Percentiles rank a stretch among this genome's conserved stretches.
Evolutionary conservation across 1,284 basidiomycete genomes (phyloP).

Genomic region (Microbotryum silenes-acaulis): DNA sequence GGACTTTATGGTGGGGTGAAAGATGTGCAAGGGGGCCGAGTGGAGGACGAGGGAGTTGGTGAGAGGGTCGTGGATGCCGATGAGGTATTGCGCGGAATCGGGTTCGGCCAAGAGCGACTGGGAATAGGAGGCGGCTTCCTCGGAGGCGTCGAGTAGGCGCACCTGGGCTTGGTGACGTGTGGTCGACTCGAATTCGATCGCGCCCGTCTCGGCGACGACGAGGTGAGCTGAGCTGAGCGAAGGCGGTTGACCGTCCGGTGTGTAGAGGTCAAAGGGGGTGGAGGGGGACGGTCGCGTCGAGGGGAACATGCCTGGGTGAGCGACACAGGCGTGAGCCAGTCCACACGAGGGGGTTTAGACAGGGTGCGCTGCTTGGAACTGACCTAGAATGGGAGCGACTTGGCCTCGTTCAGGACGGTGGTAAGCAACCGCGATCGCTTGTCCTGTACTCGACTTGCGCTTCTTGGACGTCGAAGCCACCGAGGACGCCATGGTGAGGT

Average conservation of each 20-base stretch:
- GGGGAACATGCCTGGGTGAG: slow-evolving; percentile 17
- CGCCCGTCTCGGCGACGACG: slow-evolving; percentile 26
- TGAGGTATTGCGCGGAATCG: slow-evolving; percentile 37
- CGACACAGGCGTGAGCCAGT: too few species aligned
- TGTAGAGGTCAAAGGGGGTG: slow-evolving; percentile 24
- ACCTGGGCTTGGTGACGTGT: not conserved
- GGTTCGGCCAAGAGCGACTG: not conserved
- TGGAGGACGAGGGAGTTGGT: slow-evolving; percentile 61
- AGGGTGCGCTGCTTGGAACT: too few species aligned
- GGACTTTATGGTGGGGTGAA: slow-evolving; percentile 70
- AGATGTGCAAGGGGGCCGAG: slow-evolving; percentile 61
- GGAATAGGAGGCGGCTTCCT: slow-evolving; percentile 4
- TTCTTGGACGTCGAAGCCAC: too few species aligned
- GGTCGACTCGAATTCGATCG: slow-evolving; percentile 20
- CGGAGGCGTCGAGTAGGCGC: not conserved
- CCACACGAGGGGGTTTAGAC: too few species aligned
- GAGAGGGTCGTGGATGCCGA: slow-evolving; percentile 54
- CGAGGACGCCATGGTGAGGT: too few species aligned
- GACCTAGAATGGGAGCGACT: too few species aligned
- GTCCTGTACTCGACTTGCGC: too few species aligned
- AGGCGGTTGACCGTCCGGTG: not conserved
- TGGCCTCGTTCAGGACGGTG: too few species aligned
- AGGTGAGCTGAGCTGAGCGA: not conserved
- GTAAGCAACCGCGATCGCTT: too few species aligned
- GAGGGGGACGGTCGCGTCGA: slow-evolving; percentile 17